Conservation (phyloP, 768 basidiomycete genomes). For the Russula sp. region DNA sequence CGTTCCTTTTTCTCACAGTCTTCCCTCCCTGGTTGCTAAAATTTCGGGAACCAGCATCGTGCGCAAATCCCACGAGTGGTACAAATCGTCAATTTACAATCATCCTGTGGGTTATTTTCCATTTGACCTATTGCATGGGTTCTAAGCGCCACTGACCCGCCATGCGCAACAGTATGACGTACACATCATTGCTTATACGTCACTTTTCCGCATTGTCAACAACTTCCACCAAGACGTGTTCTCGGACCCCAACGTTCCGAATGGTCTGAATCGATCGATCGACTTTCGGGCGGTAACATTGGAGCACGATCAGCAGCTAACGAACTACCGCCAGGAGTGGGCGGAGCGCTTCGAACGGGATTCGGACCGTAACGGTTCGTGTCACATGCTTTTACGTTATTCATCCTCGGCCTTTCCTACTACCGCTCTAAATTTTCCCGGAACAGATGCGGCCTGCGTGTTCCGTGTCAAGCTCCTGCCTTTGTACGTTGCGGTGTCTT, state of each 20-base stretch:
- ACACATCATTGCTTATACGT: conserved; percentile 27
- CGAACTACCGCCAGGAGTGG: conserved; percentile 27
- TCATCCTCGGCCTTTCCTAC: neutral
- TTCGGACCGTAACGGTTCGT: conserved; percentile 26
- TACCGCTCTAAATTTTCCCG: neutral
- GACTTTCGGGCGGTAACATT: conserved; percentile 29
- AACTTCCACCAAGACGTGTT: conserved; percentile 28
- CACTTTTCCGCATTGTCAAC: conserved; percentile 28
- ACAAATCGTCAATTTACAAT: conserved; percentile 27
- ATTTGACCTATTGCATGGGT: neutral
- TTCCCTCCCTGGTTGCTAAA: neutral
- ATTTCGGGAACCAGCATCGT: conserved; percentile 19
- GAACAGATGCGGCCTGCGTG: conserved; percentile 21
- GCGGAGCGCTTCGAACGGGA: conserved; percentile 24
- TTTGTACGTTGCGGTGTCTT: conserved; percentile 38
- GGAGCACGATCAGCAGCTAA: conserved; percentile 21
- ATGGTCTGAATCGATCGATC: conserved; percentile 25
- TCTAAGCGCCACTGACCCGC: neutral
- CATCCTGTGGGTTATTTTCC: conserved; percentile 16
- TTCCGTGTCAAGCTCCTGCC: conserved; percentile 36
- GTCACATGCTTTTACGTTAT: neutral
- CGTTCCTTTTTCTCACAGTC: conserved; percentile 45
- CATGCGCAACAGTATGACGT: conserved; percentile 21
- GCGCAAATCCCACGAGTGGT: conserved; percentile 26
- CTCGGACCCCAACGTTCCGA: conserved; percentile 26